phyloP scores from a whole-genome alignment of 2,329 filamentous ascomycete species.

The Ophiostoma tasmaniense region DNA sequence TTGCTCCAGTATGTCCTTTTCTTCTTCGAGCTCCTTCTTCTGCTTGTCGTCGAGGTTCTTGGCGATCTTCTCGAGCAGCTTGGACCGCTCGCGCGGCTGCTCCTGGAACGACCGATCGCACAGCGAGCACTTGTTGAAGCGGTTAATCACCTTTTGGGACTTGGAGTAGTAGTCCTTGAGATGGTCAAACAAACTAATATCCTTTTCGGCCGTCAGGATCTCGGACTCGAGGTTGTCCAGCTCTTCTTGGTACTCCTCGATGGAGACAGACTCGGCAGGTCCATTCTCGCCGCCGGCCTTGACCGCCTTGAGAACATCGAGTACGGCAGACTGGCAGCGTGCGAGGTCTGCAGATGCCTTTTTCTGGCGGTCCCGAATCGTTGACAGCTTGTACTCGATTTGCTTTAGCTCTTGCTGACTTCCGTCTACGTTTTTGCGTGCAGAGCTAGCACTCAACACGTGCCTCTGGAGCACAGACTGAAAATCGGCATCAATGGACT shows the following conservation, averaged over 20 bases:
- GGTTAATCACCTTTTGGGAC: conserved; percentile 56
- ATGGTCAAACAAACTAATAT: conserved; percentile 60
- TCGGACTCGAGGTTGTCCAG: conserved; percentile 42
- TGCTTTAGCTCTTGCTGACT: conserved; percentile 66
- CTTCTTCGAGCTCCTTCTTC: conserved; percentile 45
- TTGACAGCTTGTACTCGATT: conserved; percentile 63
- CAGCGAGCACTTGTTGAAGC: conserved; percentile 65
- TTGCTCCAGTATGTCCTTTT: conserved; percentile 50
- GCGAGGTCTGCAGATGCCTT: conserved; percentile 56
- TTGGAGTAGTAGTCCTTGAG: conserved; percentile 63
- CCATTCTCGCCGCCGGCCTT: conserved; percentile 29
- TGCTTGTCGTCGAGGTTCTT: conserved; percentile 53
- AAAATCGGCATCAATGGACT: conserved; percentile 62
- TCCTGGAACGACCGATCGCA: conserved; percentile 64
- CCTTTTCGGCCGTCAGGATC: conserved; percentile 55
- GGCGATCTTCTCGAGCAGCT: conserved; percentile 58
- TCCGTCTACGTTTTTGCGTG: conserved; percentile 61
- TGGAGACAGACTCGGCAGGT: conserved; percentile 25
- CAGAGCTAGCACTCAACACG: conserved; percentile 49
- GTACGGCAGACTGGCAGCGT: conserved; percentile 49
- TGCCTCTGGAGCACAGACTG: conserved; percentile 54
- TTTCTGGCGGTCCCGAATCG: conserved; percentile 53
- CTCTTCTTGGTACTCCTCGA: conserved; percentile 48
- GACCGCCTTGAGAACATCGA: conserved; percentile 39
- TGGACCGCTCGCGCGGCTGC: conserved; percentile 49